These are phyloP conservation scores for Termitomyces sp. DNA, from an alignment of 768 basidiomycete genomes.

Conservation along the genomic window DNA sequence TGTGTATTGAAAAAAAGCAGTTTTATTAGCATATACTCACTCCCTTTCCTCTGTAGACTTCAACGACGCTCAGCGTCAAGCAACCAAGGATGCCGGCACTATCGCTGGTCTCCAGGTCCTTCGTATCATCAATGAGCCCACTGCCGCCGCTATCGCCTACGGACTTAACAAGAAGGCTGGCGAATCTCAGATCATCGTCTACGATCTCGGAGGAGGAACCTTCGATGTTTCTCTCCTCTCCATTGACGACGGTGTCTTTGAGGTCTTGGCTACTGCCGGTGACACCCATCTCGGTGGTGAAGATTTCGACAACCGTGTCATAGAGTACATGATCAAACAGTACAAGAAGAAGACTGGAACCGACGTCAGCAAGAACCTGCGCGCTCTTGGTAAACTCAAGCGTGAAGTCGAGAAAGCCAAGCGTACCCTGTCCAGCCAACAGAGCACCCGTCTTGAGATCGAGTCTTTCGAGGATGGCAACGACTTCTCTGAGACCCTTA, in stretches of 20 bases:
- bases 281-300: conserved; percentile 95
- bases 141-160: conserved; percentile 96
- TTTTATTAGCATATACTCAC: conserved; percentile 1
- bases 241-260: conserved; percentile 92
- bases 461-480: conserved; percentile 96
- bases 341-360: conserved; percentile 94
- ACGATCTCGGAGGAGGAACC: conserved; percentile 98
- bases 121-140: conserved; percentile 98
- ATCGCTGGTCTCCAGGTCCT: conserved; percentile 94
- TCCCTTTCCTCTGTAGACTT: conserved; percentile 56
- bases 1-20: conserved; percentile 33
- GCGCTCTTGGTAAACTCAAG: conserved; percentile 89
- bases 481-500: conserved; percentile 96
- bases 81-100: conserved; percentile 96
- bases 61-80: conserved; percentile 99
- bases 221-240: conserved; percentile 97
- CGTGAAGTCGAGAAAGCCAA: conserved; percentile 94
- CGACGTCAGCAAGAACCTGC: conserved; percentile 75
- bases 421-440: conserved; percentile 89
- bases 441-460: conserved; percentile 89
- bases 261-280: conserved; percentile 88
- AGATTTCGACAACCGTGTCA: conserved; percentile 93
- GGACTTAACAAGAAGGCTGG: conserved; percentile 95
- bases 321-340: conserved; percentile 83
- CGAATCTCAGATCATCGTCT: conserved; percentile 95